Evolutionary conservation across 2,329 filamentous ascomycete species (phyloP).

Genomic region (Alternaria triticimaculans): DNA sequence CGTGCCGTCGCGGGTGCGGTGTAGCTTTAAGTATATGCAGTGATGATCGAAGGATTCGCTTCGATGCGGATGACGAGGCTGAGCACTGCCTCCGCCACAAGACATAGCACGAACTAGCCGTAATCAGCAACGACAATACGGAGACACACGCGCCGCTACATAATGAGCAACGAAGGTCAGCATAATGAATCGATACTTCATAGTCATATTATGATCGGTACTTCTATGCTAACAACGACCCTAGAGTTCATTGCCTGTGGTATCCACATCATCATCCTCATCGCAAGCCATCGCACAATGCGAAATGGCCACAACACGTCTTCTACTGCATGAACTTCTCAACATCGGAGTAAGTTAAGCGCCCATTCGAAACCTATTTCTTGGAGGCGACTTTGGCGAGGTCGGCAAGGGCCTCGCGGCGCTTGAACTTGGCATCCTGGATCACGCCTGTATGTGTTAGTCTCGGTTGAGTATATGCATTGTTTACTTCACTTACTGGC

Average conservation of each 20-base stretch:
- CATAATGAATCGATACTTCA: neutral
- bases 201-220: neutral
- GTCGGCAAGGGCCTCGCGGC: constrained; percentile 72
- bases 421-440: constrained; percentile 78
- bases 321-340: neutral
- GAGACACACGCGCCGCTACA: neutral
- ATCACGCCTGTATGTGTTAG: constrained; percentile 66
- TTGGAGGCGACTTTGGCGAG: constrained; percentile 61
- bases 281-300: neutral
- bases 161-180: neutral
- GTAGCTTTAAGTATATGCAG: neutral
- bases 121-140: neutral
- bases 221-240: neutral
- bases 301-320: neutral
- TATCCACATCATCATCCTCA: neutral
- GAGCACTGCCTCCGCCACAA: neutral
- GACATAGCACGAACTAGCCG: neutral
- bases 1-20: neutral
- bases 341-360: neutral
- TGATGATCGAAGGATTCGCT: neutral
- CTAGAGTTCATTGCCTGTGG: neutral
- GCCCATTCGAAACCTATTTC: constrained; percentile 34
- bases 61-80: neutral
- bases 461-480: too few relatives aligned
- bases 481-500: constrained; percentile 70